These are phyloP conservation scores for Dryas alaskensis DNA, from an alignment of 306 rosid species.

Conservation along the genomic window DNA sequence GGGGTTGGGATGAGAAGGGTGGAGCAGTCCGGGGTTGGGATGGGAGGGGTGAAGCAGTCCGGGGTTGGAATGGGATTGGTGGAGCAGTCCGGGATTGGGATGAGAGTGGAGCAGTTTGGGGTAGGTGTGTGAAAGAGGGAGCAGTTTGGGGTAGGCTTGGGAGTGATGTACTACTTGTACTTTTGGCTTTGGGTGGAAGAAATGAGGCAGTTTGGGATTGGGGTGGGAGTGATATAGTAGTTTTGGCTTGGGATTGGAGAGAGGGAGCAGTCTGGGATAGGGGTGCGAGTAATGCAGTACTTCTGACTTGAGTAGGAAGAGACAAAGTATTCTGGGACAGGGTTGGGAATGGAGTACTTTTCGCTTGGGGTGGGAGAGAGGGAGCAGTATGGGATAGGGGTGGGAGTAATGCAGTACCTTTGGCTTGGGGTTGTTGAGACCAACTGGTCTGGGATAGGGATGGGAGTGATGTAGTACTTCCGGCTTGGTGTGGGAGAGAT, in stretches of 20 bases:
- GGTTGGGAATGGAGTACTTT: not conserved
- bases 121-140: not conserved
- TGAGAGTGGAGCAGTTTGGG: constrained; percentile 2
- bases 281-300: not conserved
- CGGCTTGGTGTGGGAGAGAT: not conserved
- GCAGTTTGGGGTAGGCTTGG: not conserved
- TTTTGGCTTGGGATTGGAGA: not conserved
- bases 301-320: not conserved
- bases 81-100: not conserved
- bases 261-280: not conserved
- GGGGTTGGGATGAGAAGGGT: not conserved
- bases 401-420: not conserved
- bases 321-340: not conserved
- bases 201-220: not conserved
- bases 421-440: not conserved
- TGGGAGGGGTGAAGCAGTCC: not conserved
- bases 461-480: not conserved
- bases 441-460: not conserved
- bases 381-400: not conserved
- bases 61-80: not conserved
- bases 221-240: not conserved
- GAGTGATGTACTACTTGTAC: not conserved
- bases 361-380: constrained; percentile 1
- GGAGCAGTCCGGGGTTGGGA: not conserved
- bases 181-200: not conserved